phyloP scores from a whole-genome alignment of 805 yeast genomes.

The Brettanomyces bruxellensis region DNA sequence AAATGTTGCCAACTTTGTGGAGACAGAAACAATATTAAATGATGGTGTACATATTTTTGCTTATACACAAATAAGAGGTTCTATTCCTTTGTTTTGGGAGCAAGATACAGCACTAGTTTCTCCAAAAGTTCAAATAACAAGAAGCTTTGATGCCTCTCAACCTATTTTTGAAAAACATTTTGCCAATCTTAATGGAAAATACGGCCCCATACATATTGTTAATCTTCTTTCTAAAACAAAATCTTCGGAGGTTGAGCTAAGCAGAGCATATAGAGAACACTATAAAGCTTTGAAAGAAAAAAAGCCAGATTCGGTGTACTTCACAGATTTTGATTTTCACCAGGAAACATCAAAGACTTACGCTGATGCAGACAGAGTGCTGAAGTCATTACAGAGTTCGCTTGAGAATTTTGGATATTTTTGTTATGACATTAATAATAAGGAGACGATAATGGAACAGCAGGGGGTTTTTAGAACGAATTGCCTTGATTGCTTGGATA shows the following conservation, averaged over 20 bases:
- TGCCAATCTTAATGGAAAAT: conserved; percentile 54
- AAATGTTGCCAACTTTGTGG: conserved; percentile 91
- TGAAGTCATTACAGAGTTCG: conserved; percentile 56
- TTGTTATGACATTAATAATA: conserved; percentile 50
- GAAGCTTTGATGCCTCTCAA: conserved; percentile 87
- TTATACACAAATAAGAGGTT: conserved; percentile 86
- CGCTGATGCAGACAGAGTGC: conserved; percentile 65
- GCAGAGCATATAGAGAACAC: conserved; percentile 57
- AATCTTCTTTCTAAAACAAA: conserved; percentile 71
- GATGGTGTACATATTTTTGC: conserved; percentile 49
- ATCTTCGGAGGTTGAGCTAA: conserved; percentile 65
- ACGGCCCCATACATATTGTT: conserved; percentile 85
- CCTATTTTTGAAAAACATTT: conserved; percentile 85
- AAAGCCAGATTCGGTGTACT: conserved; percentile 34
- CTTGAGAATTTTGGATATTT: conserved; percentile 77
- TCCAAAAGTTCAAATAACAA: conserved; percentile 81
- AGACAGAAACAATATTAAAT: conserved; percentile 73
- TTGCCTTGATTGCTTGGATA: conserved; percentile 89
- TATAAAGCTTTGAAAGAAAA: conserved; percentile 31
- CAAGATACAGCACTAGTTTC: conserved; percentile 88
- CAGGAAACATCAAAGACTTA: conserved; percentile 87
- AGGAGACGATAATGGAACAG: conserved; percentile 61
- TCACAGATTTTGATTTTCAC: conserved; percentile 90
- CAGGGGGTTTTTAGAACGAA: conserved; percentile 88
- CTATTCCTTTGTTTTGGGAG: conserved; percentile 96